These are phyloP conservation scores for Pseudocohnilembus persalinus DNA, from an alignment of 169 alveolate genomes.

Conservation along the genomic window DNA sequence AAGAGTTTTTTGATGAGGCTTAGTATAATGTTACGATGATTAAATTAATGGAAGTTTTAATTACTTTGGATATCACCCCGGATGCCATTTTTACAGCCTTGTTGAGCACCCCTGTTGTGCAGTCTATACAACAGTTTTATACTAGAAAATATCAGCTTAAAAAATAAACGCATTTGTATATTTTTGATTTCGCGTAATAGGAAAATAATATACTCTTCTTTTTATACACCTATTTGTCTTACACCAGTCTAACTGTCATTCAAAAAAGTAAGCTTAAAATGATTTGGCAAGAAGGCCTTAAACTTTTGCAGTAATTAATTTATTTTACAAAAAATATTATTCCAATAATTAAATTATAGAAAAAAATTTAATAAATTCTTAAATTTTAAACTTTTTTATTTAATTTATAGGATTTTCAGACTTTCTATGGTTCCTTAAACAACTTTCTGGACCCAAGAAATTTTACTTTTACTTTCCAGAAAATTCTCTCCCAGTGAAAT, in stretches of 20 bases:
- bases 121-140: neutral
- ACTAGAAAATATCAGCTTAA: neutral
- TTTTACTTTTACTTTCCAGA: neutral
- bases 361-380: too few species aligned
- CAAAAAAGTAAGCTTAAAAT: neutral
- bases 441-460: neutral
- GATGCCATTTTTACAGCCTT: neutral
- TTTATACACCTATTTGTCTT: neutral
- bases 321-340: too few species aligned
- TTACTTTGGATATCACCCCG: neutral
- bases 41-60: neutral
- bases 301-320: neutral
- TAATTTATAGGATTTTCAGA: neutral
- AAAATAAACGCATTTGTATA: neutral
- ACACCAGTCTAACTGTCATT: neutral
- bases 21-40: neutral
- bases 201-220: neutral
- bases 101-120: neutral
- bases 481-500: neutral
- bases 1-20: neutral
- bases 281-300: neutral
- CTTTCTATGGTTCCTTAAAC: neutral
- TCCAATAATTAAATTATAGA: too few species aligned
- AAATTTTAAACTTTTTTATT: too few species aligned
- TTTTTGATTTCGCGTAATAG: neutral